Conservation (phyloP, 2,329 filamentous ascomycete genomes). For the Corniculantispora saksenae region DNA sequence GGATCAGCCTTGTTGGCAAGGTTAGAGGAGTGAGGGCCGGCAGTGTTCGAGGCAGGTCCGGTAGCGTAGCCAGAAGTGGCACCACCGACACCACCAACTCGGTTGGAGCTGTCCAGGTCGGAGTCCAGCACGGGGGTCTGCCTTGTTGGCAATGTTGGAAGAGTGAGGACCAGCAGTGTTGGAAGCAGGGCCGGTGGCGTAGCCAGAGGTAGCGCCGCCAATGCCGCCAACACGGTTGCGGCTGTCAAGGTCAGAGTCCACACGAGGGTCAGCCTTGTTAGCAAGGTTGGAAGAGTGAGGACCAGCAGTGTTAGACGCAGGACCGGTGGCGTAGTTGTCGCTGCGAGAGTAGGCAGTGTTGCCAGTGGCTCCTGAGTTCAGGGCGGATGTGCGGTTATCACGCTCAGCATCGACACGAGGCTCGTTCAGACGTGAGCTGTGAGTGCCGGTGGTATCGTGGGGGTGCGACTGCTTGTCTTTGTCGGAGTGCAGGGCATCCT, state of each 20-base stretch:
- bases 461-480: conserved; percentile 34
- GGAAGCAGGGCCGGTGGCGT: conserved; percentile 22
- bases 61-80: conserved; percentile 19
- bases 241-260: conserved; percentile 52
- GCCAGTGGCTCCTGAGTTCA: conserved; percentile 25
- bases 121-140: conserved; percentile 55
- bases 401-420: conserved; percentile 53
- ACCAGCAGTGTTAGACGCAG: conserved; percentile 30
- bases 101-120: conserved; percentile 44
- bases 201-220: conserved; percentile 11
- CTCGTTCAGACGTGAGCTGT: conserved; percentile 37
- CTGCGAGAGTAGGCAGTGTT: conserved; percentile 31
- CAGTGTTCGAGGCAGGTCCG: conserved; percentile 25
- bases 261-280: conserved; percentile 53
- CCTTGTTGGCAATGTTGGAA: conserved; percentile 46
- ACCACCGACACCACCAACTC: not conserved
- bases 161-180: conserved; percentile 42
- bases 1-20: conserved; percentile 52
- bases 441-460: conserved; percentile 30
- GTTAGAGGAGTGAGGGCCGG: conserved; percentile 46
- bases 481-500: conserved; percentile 53
- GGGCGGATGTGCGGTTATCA: conserved; percentile 42
- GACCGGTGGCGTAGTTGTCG: conserved; percentile 22
- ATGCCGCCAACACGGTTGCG: conserved; percentile 27
- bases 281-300: conserved; percentile 44